Evolutionary conservation across 768 basidiomycete genomes (phyloP).

Genomic region (Panaeolus cyanescens): DNA sequence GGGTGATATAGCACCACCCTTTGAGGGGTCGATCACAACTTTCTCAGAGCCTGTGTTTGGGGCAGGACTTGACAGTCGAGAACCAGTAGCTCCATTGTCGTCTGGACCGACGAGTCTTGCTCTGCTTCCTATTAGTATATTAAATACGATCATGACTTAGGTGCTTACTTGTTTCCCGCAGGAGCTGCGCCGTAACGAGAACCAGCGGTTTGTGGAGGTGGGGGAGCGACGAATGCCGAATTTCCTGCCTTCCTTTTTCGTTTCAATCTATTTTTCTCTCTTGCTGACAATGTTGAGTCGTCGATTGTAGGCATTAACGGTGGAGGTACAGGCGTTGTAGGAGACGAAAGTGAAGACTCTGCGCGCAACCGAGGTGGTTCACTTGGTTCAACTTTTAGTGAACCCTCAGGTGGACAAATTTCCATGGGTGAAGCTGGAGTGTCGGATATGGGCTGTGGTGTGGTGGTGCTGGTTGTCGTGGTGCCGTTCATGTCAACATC

Average conservation of each 20-base stretch:
- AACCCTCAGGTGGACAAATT: constrained; percentile 33
- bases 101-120: constrained; percentile 75
- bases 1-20: constrained; percentile 83
- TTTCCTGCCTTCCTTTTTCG: constrained; percentile 91
- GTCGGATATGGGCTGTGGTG: constrained; percentile 37
- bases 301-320: constrained; percentile 47
- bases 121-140: constrained; percentile 35
- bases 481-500: constrained; percentile 50
- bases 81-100: constrained; percentile 47
- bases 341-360: constrained; percentile 43
- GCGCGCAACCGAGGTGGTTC: constrained; percentile 40
- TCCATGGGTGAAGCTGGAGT: constrained; percentile 44
- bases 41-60: constrained; percentile 54
- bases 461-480: constrained; percentile 33
- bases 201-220: constrained; percentile 60
- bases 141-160: not conserved
- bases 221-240: constrained; percentile 77
- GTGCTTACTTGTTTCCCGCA: constrained; percentile 58
- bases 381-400: not conserved
- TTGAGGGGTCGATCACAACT: constrained; percentile 76
- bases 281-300: constrained; percentile 70
- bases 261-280: constrained; percentile 93
- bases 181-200: constrained; percentile 65
- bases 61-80: constrained; percentile 61
- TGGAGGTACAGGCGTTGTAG: constrained; percentile 54